Evolutionary conservation across 331 rosid species (phyloP).

Genomic region (Phaseolus coccineus): DNA sequence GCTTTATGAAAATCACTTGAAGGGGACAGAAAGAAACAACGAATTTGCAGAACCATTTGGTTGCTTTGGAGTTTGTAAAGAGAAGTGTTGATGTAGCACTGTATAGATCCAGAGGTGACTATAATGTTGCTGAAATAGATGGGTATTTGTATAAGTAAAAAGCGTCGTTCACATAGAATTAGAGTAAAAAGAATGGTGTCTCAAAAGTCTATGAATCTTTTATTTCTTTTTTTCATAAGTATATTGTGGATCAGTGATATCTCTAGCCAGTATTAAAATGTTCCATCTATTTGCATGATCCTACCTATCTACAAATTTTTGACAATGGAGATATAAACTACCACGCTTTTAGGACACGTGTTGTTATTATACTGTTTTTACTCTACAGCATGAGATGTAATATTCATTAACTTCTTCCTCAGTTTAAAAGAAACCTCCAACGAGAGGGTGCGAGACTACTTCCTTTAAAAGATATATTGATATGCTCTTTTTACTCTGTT

Average conservation of each 20-base stretch:
- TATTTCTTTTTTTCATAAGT: neutral
- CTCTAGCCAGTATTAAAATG: neutral
- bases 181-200: neutral
- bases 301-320: constrained; percentile 1
- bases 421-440: neutral
- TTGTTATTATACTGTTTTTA: neutral
- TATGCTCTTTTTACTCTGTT: constrained; percentile 14
- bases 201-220: neutral
- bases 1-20: neutral
- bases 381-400: neutral
- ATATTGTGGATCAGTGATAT: constrained; percentile 2
- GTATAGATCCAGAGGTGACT: neutral
- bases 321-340: constrained; percentile 2
- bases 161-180: neutral
- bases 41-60: neutral
- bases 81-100: neutral
- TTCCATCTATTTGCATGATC: neutral
- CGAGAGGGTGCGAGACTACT: neutral
- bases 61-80: neutral
- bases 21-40: neutral
- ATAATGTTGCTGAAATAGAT: neutral
- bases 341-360: neutral
- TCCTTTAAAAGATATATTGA: neutral
- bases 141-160: neutral
- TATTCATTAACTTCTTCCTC: neutral